Base-by-base conservation (phyloP, 495 filamentous ascomycete species). In the Annulohypoxylon moriforme region DNA sequence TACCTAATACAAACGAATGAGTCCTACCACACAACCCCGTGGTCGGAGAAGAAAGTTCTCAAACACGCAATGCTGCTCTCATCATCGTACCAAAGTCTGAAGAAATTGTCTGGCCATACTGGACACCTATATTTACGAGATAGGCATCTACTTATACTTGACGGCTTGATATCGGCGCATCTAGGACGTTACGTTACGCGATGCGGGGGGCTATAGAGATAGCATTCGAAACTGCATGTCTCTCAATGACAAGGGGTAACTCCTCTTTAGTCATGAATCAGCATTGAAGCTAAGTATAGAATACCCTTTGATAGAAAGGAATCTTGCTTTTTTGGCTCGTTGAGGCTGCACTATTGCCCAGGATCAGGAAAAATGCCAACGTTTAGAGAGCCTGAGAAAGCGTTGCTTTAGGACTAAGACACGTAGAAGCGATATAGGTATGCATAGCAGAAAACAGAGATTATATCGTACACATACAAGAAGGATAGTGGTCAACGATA, bases 161-260 rank as follows among this genome's bases (percentile, higher is more conserved):
- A 52, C 64, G 64, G 55, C 44, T 67, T 40, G 53, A 67, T 31
- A 33, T 67, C 64, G 64, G 64, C 33, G 25, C 33, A 47, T 52
- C 11, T n/a, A 56, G 44, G 33, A 49, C 52, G 50, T 66, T 25
- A 66, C 36, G 40, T 49, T 49, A 50, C 38, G 27, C 34, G 53
- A 24, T 13, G 50, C 27, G 50, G 50, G 29, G 49, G 25, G 24
- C 11, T 22, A 55, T 40, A 31, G 22, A 27, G 38, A 52, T 40
- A 6, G 3, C 22, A 29, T 49, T 61, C 38, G 9, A 36, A 22
- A 47, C 20, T 40, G 13, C 10, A n/a, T 22, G 33, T 11, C 13
- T 14, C n/a, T 24, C 29, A 18, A 20, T 20, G 9, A 34, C 4
- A 33, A 31, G 4, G 29, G 34, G 7, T 10, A 18, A 18, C 0